A percentile compares a stretch with the other conserved stretches of the same genome.
Evolutionary conservation across 768 basidiomycete genomes (phyloP).

Genomic region (Xerocomus brunneocitrinus): DNA sequence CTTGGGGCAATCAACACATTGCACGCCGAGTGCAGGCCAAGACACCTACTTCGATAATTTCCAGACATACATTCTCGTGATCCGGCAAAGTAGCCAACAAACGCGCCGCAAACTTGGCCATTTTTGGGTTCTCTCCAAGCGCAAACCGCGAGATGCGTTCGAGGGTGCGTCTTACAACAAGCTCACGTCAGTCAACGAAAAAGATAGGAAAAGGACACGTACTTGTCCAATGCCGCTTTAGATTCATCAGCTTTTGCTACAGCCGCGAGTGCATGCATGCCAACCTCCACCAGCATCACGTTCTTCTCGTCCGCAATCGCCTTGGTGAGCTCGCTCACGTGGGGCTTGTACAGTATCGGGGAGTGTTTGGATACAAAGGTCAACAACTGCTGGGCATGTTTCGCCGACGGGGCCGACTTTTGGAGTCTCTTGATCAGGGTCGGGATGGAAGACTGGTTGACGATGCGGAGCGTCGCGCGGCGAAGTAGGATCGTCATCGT

Average conservation of each 20-base stretch:
- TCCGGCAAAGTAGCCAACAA: conserved; percentile 59
- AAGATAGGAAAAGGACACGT: conserved; percentile 24
- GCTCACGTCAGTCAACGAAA: neutral
- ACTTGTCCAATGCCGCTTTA: conserved; percentile 63
- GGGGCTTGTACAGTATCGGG: conserved; percentile 67
- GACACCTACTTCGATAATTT: conserved; percentile 60
- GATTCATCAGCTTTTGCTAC: conserved; percentile 56
- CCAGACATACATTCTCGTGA: conserved; percentile 43
- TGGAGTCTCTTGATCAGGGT: conserved; percentile 68
- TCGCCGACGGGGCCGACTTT: conserved; percentile 39
- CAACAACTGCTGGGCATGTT: conserved; percentile 50
- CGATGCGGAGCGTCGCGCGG: conserved; percentile 60
- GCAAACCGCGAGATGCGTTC: conserved; percentile 62
- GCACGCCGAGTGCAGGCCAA: neutral
- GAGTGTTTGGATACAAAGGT: conserved; percentile 68
- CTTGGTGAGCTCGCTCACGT: conserved; percentile 72
- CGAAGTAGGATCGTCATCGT: conserved; percentile 74
- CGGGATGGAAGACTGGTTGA: conserved; percentile 85
- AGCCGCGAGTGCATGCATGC: conserved; percentile 73
- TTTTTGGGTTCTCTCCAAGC: conserved; percentile 52
- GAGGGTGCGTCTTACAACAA: conserved; percentile 49
- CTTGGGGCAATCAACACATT: conserved; percentile 34
- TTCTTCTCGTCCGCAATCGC: conserved; percentile 65
- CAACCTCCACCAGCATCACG: conserved; percentile 51
- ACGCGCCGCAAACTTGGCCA: conserved; percentile 85